A percentile compares a stretch with the other conserved stretches of the same genome.
Evolutionary conservation across 1,139 yeast species (phyloP).

Genomic region (Pichia sp.): DNA sequence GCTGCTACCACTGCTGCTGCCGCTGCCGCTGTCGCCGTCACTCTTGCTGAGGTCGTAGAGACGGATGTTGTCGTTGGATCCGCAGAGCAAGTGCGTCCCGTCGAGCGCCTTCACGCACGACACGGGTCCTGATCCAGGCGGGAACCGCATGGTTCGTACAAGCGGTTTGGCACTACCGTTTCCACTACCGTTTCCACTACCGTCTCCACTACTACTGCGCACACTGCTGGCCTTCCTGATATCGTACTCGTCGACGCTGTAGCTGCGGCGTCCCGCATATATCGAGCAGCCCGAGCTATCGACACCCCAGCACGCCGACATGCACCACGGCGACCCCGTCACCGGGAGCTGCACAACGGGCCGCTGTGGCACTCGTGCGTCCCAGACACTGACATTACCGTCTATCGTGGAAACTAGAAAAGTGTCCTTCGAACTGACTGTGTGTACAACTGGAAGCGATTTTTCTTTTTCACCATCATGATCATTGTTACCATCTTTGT

Average conservation of each 20-base stretch:
- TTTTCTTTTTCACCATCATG: not conserved
- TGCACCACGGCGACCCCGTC: slow-evolving; percentile 95
- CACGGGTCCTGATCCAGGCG: slow-evolving; percentile 87
- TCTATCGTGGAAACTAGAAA: slow-evolving; percentile 80
- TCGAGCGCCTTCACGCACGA: slow-evolving; percentile 80
- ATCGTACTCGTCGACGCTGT: slow-evolving; percentile 80
- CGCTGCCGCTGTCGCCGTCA: slow-evolving; percentile 32
- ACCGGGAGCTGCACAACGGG: not conserved
- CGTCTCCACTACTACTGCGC: too few relatives aligned
- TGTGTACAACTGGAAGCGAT: not conserved
- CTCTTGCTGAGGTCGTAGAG: slow-evolving; percentile 65
- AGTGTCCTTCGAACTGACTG: slow-evolving; percentile 38
- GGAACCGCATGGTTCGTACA: slow-evolving; percentile 60
- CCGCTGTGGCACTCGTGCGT: slow-evolving; percentile 44
- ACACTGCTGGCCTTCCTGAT: slow-evolving; percentile 39
- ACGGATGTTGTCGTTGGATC: slow-evolving; percentile 84
- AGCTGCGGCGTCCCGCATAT: slow-evolving; percentile 84
- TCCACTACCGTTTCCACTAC: too few relatives aligned
- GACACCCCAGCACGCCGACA: slow-evolving; percentile 85
- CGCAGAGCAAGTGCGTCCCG: slow-evolving; percentile 71
- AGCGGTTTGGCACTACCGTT: too few relatives aligned
- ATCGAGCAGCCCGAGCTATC: slow-evolving; percentile 81
- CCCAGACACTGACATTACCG: slow-evolving; percentile 83
- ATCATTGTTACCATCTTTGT: slow-evolving; percentile 21
- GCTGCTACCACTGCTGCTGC: slow-evolving; percentile 30